Conservation (phyloP, 2,329 filamentous ascomycete genomes). For the Plenodomus tracheiphilus region DNA sequence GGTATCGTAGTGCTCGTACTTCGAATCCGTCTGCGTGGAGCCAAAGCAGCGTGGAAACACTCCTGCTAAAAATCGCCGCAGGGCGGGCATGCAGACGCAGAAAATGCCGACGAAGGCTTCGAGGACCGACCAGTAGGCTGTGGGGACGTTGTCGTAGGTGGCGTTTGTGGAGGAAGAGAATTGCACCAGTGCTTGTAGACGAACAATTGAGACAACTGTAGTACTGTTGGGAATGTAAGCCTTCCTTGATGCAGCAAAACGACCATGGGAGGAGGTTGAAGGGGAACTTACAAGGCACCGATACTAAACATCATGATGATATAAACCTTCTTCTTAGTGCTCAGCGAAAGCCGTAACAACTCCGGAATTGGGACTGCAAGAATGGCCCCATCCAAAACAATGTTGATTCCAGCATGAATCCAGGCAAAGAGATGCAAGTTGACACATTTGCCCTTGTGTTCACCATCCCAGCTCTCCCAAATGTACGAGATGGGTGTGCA, state of each 20-base stretch:
- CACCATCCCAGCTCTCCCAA: conserved; percentile 26
- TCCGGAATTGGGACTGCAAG: conserved; percentile 20
- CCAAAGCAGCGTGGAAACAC: conserved; percentile 39
- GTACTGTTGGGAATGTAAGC: conserved; percentile 7
- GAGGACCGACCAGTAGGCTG: conserved; percentile 17
- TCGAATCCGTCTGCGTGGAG: conserved; percentile 6
- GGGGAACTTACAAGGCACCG: conserved; percentile 40
- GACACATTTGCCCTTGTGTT: conserved; percentile 27
- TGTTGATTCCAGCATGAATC: conserved; percentile 15
- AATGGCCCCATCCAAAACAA: conserved; percentile 20
- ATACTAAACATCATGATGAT: conserved; percentile 39
- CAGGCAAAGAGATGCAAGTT: conserved; percentile 19
- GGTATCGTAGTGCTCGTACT: conserved; percentile 4
- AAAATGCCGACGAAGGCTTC: conserved; percentile 21
- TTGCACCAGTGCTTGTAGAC: conserved; percentile 45
- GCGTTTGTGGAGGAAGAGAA: conserved; percentile 48
- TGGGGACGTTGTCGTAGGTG: conserved; percentile 34
- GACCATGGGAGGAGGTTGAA: background rate
- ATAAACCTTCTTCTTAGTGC: conserved; percentile 29
- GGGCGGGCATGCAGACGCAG: conserved; percentile 21
- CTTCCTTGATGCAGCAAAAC: background rate
- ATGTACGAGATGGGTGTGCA: conserved; percentile 21
- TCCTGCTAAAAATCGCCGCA: conserved; percentile 16
- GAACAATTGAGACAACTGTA: conserved; percentile 47
- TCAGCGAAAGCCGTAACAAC: conserved; percentile 22